These are phyloP conservation scores for Paecilomyces sp. DNA, from an alignment of 2,329 filamentous ascomycete genomes.

Conservation along the genomic window DNA sequence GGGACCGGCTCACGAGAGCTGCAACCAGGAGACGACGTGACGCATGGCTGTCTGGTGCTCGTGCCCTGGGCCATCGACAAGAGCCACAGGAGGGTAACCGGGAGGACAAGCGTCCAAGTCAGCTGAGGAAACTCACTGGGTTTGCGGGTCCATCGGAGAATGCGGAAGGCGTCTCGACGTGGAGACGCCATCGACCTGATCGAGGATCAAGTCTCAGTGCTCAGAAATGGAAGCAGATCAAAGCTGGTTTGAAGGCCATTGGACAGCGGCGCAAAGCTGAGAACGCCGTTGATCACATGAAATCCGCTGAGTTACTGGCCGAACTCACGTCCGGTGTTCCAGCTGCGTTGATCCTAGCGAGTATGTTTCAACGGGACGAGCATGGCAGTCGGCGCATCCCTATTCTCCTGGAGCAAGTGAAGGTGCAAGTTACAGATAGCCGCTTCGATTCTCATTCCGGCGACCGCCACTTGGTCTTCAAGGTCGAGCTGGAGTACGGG, in stretches of 20 bases:
- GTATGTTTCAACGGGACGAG: constrained; percentile 96
- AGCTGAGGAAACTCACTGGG: constrained; percentile 59
- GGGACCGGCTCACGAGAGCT: constrained; percentile 52
- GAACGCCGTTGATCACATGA: constrained; percentile 79
- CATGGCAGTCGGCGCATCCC: constrained; percentile 92
- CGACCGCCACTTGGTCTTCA: constrained; percentile 75
- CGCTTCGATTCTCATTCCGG: constrained; percentile 52
- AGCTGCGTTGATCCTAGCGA: constrained; percentile 87
- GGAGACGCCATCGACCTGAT: constrained; percentile 47
- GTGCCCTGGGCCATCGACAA: constrained; percentile 42
- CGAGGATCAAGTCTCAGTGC: constrained; percentile 64
- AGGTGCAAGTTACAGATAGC: constrained; percentile 78
- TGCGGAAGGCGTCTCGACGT: constrained; percentile 56
- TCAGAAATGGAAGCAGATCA: constrained; percentile 88
- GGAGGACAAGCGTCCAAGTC: constrained; percentile 52
- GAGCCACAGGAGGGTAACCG: constrained; percentile 47
- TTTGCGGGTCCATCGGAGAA: constrained; percentile 57
- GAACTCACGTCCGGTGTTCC: constrained; percentile 88
- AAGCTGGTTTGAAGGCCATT: constrained; percentile 75
- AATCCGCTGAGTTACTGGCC: constrained; percentile 93
- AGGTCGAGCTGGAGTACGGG: constrained; percentile 90
- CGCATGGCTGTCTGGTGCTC: constrained; percentile 46
- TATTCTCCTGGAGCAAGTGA: constrained; percentile 89
- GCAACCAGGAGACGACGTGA: constrained; percentile 54
- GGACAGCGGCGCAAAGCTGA: constrained; percentile 76